Evolutionary conservation across 306 rosid genomes (phyloP), one percentile per base, ranked within the genome.

Genomic region (Astragalus glycyphyllos): DNA sequence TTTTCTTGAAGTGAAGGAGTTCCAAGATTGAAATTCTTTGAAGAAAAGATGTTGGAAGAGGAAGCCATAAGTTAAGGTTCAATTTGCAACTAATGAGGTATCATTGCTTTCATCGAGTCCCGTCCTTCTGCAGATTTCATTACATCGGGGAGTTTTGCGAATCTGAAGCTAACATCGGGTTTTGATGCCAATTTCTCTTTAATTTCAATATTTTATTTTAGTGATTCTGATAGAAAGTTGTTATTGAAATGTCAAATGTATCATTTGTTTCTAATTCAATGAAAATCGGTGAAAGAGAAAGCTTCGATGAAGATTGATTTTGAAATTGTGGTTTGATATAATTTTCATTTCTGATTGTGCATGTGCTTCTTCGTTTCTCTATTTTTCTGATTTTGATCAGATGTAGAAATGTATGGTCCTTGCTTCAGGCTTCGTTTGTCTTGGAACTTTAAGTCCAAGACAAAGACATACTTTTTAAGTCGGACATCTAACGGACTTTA

Each of bases 131-230:
- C 85, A 44, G 88, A 89, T 75, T 81, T 92, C 26, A 53, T 47
- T 74, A 20, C 23, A 20, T 20, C 23, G 4, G 96, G 92, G 54
- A 80, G 89, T 78, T 89, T 89, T 37, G 84, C 88, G 42, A 84
- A 83, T 80, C 79, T 92, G 72, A 92, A 92, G 85, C 87, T 85
- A 75, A 87, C 89, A 4, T 96, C 96, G 84, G 95, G 98, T 92
- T 73, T 69, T 47, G 29, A 69, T 66, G 10, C 6, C 48, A 71
- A 8, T 44, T 44, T 50, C 13, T 15, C 61, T 72, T 58, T 29
- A 16, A 12, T 49, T 49, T 38, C 37, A 38, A 71, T 15, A 67
- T 71, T 78, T 67, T 72, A 3, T 35, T 38, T 8, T n/a, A 40
- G 10, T 34, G 31, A 42, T 16, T 45, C 69, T 82, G 20, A 14